These are phyloP conservation scores for Paragyromitra xinjiangensis DNA, from an alignment of 495 filamentous ascomycete species.

Conservation along the genomic window DNA sequence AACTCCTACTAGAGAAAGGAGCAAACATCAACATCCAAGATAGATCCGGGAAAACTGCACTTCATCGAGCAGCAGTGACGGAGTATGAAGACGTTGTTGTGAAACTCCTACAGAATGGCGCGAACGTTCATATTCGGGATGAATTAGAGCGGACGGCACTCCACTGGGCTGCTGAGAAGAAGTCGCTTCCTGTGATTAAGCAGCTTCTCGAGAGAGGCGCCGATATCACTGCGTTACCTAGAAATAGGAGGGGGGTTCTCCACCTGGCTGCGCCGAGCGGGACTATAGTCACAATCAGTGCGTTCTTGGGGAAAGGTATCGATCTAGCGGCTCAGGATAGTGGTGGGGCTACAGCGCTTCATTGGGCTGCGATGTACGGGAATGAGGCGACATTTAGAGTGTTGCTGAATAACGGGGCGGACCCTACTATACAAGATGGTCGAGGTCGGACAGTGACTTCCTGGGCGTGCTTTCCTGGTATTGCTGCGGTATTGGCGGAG, in stretches of 20 bases:
- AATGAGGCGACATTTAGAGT: slow-evolving; percentile 31
- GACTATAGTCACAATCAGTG: slow-evolving; percentile 7
- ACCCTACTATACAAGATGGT: background rate
- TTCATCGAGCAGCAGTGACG: slow-evolving; percentile 23
- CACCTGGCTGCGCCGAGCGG: slow-evolving; percentile 27
- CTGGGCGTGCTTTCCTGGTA: slow-evolving; percentile 17
- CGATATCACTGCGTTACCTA: slow-evolving; percentile 10
- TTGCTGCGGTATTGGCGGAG: slow-evolving; percentile 19
- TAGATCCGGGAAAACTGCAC: slow-evolving; percentile 23
- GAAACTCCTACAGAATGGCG: slow-evolving; percentile 21
- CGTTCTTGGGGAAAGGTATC: slow-evolving; percentile 19
- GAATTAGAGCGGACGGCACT: slow-evolving; percentile 21
- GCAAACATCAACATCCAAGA: slow-evolving; percentile 23
- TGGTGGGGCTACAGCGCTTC: slow-evolving; percentile 32
- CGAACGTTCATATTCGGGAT: slow-evolving; percentile 30
- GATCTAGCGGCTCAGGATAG: slow-evolving; percentile 19
- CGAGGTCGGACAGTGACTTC: slow-evolving; percentile 9
- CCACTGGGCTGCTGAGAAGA: slow-evolving; percentile 23
- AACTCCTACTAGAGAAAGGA: slow-evolving; percentile 8
- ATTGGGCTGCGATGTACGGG: slow-evolving; percentile 41
- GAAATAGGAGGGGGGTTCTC: slow-evolving; percentile 21
- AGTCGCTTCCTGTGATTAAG: slow-evolving; percentile 19
- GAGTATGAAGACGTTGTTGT: slow-evolving; percentile 15
- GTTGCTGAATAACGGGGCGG: slow-evolving; percentile 20
- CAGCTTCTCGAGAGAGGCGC: slow-evolving; percentile 19